Percentiles rank a stretch among this genome's conserved stretches.
phyloP scores from a whole-genome alignment of 208 protist genomes.

The Wallacemonas sp. region DNA sequence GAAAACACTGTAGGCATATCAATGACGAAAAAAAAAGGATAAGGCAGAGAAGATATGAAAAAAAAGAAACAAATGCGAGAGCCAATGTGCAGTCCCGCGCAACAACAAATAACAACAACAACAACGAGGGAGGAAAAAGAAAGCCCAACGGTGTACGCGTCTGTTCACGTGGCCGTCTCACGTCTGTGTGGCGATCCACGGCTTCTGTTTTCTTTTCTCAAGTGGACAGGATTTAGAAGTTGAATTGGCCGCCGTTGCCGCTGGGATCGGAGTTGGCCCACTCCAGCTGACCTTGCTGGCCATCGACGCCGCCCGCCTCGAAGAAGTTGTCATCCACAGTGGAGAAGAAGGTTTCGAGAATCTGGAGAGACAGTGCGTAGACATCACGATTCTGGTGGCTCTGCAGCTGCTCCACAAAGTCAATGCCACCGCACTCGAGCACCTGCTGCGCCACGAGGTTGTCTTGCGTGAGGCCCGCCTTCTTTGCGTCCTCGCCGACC shows the following conservation, averaged over 20 bases:
- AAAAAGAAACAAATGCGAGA: too few relatives aligned
- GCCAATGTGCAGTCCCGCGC: too few relatives aligned
- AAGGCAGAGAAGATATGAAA: background rate
- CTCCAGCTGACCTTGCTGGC: conserved; percentile 16
- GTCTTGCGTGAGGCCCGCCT: conserved; percentile 26
- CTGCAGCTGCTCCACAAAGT: conserved; percentile 95
- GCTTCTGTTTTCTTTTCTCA: background rate
- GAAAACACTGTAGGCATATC: too few relatives aligned
- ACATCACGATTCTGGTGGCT: conserved; percentile 93
- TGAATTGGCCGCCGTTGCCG: conserved; percentile 21
- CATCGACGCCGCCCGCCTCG: too few relatives aligned
- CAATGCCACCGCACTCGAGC: conserved; percentile 93
- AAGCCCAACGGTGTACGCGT: background rate
- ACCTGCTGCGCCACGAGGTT: conserved; percentile 84
- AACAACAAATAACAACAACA: background rate
- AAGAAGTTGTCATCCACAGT: conserved; percentile 43
- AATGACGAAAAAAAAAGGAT: conserved; percentile 9
- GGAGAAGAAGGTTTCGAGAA: conserved; percentile 93
- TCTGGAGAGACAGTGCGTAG: conserved; percentile 93
- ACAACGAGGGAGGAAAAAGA: background rate
- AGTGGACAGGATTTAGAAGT: too few relatives aligned
- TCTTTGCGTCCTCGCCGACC: conserved; percentile 60
- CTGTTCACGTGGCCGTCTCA: background rate
- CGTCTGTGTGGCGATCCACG: background rate
- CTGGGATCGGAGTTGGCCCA: conserved; percentile 8